Base-by-base conservation (phyloP, 345 rosid genomes). In the Cochlearia excelsa region DNA sequence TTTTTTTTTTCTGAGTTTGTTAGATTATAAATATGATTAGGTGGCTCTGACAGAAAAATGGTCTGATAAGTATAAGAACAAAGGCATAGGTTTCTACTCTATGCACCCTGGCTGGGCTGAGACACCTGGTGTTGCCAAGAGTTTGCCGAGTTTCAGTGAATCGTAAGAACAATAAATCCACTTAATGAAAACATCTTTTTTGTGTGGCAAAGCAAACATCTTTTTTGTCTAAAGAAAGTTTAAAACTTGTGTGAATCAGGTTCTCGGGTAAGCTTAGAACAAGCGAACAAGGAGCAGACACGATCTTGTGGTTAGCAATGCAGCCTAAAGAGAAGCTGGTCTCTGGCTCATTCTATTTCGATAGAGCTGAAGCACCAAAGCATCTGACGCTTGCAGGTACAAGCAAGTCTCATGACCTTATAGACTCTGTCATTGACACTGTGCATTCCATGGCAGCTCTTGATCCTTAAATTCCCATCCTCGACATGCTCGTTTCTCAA, bases 91-190 rank as follows among this genome's bases (percentile, higher is more conserved):
- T 7, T 92, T 92, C 82, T 88, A 86, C 77, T 51, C 96, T 0
- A 88, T 92, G 98, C 96, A 88, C 67, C 98, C 98, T 3, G 96
- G 95, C 8, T 92, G 95, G 98, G 96, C 86, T 47, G 84, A 77
- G 76, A 92, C 95, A 3, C 95, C 96, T 0, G 96, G 96, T 58
- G 82, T 84, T 3, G 80, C 98, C 50, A 80, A 50, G 35, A 88
- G 88, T 65, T 57, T 92, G 52, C 93, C 95, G 11, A 59, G 62
- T 71, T 88, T 92, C 67, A 74, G 29, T 31, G 33, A 82, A 68
- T 42, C 53, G 98, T 88, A 70, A 67, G 77, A 39, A 50, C 30
- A 37, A 16, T 16, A 16, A 16, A 3, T 57, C 40, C 42, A 2
- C 44, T 5, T 16, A 16, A 10, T 11, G 40, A 4, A 34, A 60